Conservation (phyloP, 169 alveolate genomes). For the Cryptosporidium ubiquitum region DNA sequence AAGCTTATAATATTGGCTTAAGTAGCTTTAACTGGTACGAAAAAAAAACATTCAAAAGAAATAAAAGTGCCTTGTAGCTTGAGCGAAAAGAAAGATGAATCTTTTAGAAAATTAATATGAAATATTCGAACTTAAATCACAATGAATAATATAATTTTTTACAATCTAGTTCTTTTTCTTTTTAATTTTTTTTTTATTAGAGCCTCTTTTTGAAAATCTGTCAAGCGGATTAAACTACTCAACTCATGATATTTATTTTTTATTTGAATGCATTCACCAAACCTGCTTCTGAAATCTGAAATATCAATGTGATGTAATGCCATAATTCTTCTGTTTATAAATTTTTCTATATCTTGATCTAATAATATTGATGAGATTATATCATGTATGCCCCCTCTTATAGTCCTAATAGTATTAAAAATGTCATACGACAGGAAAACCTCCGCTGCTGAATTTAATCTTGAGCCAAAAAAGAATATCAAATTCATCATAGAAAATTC, state of each 20-base stretch:
- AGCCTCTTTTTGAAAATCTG: neutral
- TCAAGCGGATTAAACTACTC: neutral
- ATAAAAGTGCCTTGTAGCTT: no score
- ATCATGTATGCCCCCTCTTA: neutral
- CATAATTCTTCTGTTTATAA: neutral
- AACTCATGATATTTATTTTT: neutral
- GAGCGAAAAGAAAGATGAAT: no score
- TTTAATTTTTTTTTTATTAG: neutral
- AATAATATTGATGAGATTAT: neutral
- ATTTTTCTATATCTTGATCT: neutral
- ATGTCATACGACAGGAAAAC: conserved; percentile 7
- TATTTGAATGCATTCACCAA: neutral
- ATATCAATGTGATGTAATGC: neutral
- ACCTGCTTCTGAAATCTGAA: neutral
- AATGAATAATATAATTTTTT: no score
- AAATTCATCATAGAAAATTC: neutral
- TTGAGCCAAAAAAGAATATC: conserved; percentile 12
- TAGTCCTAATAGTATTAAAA: neutral
- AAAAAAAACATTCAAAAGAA: no score
- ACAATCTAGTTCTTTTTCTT: neutral
- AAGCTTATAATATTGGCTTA: no score
- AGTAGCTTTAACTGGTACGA: no score
- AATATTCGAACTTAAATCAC: no score
- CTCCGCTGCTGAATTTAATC: neutral
- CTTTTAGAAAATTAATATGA: no score